A percentile compares a stretch with the other conserved stretches of the same genome.
Conservation (phyloP, 2,329 filamentous ascomycete species). For the Trichoderma oligosporum region DNA sequence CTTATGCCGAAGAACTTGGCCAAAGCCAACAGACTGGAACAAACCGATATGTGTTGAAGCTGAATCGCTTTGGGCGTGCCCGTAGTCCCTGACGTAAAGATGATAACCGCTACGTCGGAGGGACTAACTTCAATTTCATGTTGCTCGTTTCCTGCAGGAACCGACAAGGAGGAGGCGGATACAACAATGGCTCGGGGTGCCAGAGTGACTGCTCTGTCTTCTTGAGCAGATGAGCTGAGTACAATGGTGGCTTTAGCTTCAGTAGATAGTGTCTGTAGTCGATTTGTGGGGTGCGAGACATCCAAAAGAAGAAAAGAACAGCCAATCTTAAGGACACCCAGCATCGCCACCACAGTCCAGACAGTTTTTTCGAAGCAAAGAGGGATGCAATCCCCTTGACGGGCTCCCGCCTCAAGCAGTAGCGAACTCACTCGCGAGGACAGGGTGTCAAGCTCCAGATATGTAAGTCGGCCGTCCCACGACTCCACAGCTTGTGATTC, state of each 20-base stretch:
- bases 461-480: no score
- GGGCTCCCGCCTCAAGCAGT: no score
- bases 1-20: neutral
- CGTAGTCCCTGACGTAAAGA: conserved; percentile 25
- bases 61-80: conserved; percentile 25
- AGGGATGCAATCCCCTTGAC: no score
- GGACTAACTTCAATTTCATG: neutral
- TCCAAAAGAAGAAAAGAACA: conserved; percentile 11
- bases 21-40: neutral
- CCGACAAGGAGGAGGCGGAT: neutral
- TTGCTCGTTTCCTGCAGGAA: neutral
- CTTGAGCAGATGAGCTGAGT: no score
- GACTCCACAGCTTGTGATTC: no score
- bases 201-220: no score
- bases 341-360: conserved; percentile 1
- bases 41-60: neutral
- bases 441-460: no score
- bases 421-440: no score
- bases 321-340: conserved; percentile 16
- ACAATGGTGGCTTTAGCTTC: conserved; percentile 17
- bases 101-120: conserved; percentile 15
- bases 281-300: conserved; percentile 2
- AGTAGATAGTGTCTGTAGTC: conserved; percentile 14
- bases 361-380: conserved; percentile 16
- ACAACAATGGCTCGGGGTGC: no score